Conservation (phyloP, 2,329 filamentous ascomycete species). For the Aureobasidium sp. region DNA sequence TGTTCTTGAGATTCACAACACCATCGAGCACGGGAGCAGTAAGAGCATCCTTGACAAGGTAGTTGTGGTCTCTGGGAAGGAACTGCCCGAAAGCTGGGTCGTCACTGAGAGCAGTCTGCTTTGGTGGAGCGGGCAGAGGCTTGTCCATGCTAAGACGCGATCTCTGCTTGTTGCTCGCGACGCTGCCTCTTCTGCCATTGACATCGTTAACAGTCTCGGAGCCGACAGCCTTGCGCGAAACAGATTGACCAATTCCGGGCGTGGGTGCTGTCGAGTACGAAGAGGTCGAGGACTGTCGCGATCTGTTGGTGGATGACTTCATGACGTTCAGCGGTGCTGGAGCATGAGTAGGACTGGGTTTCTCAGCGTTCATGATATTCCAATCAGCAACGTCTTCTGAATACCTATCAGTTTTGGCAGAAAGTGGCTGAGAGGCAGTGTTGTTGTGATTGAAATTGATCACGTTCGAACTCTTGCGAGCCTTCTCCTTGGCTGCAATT, state of each 20-base stretch:
- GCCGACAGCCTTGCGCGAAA: constrained; percentile 4
- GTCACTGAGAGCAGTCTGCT: background rate
- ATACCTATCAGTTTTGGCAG: constrained; percentile 30
- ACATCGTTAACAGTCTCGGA: background rate
- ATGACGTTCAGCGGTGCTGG: constrained; percentile 17
- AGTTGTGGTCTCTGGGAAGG: constrained; percentile 4
- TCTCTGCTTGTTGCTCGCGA: background rate
- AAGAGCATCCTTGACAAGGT: constrained; percentile 17
- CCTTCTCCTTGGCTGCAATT: constrained; percentile 4
- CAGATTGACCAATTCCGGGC: background rate
- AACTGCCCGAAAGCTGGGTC: constrained; percentile 1
- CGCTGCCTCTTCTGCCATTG: background rate
- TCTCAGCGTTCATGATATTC: constrained; percentile 38
- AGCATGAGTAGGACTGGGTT: constrained; percentile 6
- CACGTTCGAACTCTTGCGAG: constrained; percentile 15
- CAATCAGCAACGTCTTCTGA: constrained; percentile 59
- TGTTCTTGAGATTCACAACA: constrained; percentile 32
- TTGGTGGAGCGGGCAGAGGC: constrained; percentile 21
- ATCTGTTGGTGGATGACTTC: background rate
- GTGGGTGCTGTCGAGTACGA: background rate
- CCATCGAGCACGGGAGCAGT: constrained; percentile 21
- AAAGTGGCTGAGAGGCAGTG: constrained; percentile 3
- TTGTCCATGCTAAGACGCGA: constrained; percentile 21
- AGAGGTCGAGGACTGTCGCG: background rate
- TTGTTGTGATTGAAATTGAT: constrained; percentile 6